A percentile compares a stretch with the other conserved stretches of the same genome.
These are phyloP conservation scores for Boletus rubropictus DNA, from an alignment of 768 basidiomycete species.

Conservation along the genomic window DNA sequence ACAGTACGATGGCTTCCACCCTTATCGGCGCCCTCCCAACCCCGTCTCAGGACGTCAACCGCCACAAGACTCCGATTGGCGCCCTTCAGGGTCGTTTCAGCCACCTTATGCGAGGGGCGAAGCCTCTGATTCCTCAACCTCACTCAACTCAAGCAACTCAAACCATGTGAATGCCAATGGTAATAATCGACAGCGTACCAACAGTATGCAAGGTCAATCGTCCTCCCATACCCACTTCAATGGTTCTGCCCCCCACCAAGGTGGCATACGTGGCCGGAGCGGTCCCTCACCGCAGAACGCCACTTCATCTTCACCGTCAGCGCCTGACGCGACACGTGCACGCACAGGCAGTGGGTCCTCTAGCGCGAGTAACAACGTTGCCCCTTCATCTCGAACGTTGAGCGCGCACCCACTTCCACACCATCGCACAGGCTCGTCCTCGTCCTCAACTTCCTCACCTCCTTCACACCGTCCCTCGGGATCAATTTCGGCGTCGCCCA, in stretches of 20 bases:
- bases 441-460: constrained; percentile 20
- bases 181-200: constrained; percentile 54
- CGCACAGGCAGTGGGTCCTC: constrained; percentile 31
- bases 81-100: constrained; percentile 45
- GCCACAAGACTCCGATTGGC: constrained; percentile 42
- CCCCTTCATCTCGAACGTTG: constrained; percentile 13
- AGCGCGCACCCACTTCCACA: constrained; percentile 26
- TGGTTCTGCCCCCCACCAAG: constrained; percentile 27
- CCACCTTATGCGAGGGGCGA: constrained; percentile 78
- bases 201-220: constrained; percentile 69
- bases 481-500: constrained; percentile 26
- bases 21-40: constrained; percentile 65
- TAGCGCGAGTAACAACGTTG: constrained; percentile 8
- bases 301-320: constrained; percentile 23
- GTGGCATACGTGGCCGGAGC: constrained; percentile 35
- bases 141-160: constrained; percentile 59
- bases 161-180: constrained; percentile 23
- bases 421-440: constrained; percentile 30
- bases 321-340: constrained; percentile 22
- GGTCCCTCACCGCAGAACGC: constrained; percentile 28
- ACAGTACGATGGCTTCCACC: constrained; percentile 61
- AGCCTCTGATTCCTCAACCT: constrained; percentile 73
- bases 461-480: constrained; percentile 23
- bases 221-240: constrained; percentile 37
- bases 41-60: constrained; percentile 27